Percentiles rank a stretch among this genome's conserved stretches.
phyloP scores from a whole-genome alignment of 805 yeast species.

The Kodamaea laetipori region DNA sequence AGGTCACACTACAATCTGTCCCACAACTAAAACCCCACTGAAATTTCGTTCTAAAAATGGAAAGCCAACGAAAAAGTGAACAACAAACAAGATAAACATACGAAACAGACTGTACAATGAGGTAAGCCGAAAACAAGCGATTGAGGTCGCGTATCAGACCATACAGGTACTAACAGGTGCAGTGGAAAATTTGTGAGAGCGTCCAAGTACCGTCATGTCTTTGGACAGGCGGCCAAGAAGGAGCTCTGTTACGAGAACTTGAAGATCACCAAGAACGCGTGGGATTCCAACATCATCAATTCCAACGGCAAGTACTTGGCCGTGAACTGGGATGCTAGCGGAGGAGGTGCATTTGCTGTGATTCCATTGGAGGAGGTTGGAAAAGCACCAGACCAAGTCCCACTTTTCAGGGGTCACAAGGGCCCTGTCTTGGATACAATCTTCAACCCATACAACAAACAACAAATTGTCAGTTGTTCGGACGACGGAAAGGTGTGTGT shows the following conservation, averaged over 20 bases:
- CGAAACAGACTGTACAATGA: slow-evolving; percentile 5
- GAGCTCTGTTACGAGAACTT: slow-evolving; percentile 75
- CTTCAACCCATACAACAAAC: slow-evolving; percentile 86
- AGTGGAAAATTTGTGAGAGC: slow-evolving; percentile 93
- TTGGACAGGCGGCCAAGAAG: slow-evolving; percentile 77
- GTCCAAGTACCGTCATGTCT: slow-evolving; percentile 94
- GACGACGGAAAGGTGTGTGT: slow-evolving; percentile 60
- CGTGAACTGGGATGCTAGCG: slow-evolving; percentile 91
- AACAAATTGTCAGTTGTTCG: slow-evolving; percentile 39
- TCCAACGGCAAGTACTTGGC: slow-evolving; percentile 84
- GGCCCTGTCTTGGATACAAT: slow-evolving; percentile 95
- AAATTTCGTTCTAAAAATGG: too few species aligned
- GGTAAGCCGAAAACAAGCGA: background rate
- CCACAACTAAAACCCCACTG: too few species aligned
- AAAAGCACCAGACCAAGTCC: slow-evolving; percentile 89
- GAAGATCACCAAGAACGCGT: slow-evolving; percentile 84
- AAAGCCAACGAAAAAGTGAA: background rate
- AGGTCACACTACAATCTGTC: too few species aligned
- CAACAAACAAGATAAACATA: slow-evolving; percentile 1
- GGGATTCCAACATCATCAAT: slow-evolving; percentile 91
- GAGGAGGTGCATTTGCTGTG: slow-evolving; percentile 97
- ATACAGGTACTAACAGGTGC: slow-evolving; percentile 15
- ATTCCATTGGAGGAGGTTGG: slow-evolving; percentile 86
- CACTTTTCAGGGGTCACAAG: slow-evolving; percentile 93
- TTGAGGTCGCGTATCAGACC: background rate